These are phyloP conservation scores for Penicillium sp. DNA, from an alignment of 2,329 filamentous ascomycete species.

Conservation along the genomic window DNA sequence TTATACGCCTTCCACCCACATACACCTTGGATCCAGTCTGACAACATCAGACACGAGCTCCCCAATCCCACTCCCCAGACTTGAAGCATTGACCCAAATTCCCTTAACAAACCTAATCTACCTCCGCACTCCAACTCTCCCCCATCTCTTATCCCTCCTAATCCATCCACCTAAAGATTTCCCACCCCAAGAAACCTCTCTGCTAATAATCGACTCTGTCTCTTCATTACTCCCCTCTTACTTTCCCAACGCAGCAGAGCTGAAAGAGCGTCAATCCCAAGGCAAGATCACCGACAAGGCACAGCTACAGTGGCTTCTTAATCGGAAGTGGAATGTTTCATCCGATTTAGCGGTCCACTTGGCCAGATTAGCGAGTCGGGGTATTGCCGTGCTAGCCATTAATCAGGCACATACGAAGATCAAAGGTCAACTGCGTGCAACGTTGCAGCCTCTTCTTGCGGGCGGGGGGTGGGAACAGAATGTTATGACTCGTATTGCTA, in stretches of 20 bases:
- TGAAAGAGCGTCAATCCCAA: conserved; percentile 28
- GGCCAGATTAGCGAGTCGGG: conserved; percentile 71
- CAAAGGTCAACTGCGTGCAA: conserved; percentile 63
- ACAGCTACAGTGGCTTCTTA: conserved; percentile 35
- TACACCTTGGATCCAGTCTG: not conserved
- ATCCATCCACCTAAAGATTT: conserved; percentile 64
- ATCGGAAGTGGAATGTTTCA: conserved; percentile 59
- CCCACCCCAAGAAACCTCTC: conserved; percentile 61
- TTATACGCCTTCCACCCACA: conserved; percentile 20
- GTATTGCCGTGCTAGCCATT: conserved; percentile 71
- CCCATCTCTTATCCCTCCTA: conserved; percentile 71
- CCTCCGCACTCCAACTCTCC: conserved; percentile 58
- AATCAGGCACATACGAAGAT: conserved; percentile 84
- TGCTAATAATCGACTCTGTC: conserved; percentile 77
- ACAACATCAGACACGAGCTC: conserved; percentile 48
- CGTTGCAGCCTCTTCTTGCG: conserved; percentile 72
- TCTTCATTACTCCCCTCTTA: conserved; percentile 75
- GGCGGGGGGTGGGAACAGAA: conserved; percentile 78
- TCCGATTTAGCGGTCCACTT: conserved; percentile 61
- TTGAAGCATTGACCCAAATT: conserved; percentile 47
- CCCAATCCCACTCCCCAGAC: conserved; percentile 49
- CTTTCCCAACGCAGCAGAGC: conserved; percentile 62
- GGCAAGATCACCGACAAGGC: conserved; percentile 42
- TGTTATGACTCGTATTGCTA: conserved; percentile 68
- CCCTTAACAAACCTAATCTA: conserved; percentile 61